Percentiles rank a stretch among this genome's conserved stretches.
Conservation (phyloP, 1,139 yeast genomes). For the Yamadazyma atlantica region DNA sequence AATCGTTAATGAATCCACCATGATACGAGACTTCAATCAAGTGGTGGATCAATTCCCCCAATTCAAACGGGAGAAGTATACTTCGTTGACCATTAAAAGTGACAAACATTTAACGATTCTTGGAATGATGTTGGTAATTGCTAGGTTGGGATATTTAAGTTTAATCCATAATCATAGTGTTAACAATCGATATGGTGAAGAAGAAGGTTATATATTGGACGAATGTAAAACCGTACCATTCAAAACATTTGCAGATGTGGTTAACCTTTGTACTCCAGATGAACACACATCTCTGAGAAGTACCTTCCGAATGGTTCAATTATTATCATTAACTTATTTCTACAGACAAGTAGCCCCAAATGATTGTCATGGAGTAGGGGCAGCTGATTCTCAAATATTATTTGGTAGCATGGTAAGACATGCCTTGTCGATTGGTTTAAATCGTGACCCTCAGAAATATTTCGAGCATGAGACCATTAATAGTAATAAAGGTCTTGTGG, state of each 20-base stretch:
- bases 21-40: slow-evolving; percentile 26
- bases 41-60: slow-evolving; percentile 30
- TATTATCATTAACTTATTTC: slow-evolving; percentile 32
- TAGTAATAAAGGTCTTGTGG: slow-evolving; percentile 26
- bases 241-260: slow-evolving; percentile 24
- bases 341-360: slow-evolving; percentile 42
- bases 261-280: slow-evolving; percentile 35
- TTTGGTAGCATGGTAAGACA: slow-evolving; percentile 40
- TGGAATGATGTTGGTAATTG: slow-evolving; percentile 32
- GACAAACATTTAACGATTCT: slow-evolving; percentile 33
- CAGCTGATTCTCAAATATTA: slow-evolving; percentile 40
- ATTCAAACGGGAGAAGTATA: slow-evolving; percentile 20
- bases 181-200: slow-evolving; percentile 27
- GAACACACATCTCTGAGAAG: slow-evolving; percentile 28
- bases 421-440: slow-evolving; percentile 44
- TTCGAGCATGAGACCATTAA: slow-evolving; percentile 30
- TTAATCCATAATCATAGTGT: slow-evolving; percentile 37
- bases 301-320: slow-evolving; percentile 34
- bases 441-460: slow-evolving; percentile 42
- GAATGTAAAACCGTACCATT: slow-evolving; percentile 27
- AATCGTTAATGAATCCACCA: slow-evolving; percentile 31
- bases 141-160: slow-evolving; percentile 41
- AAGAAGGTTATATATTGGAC: slow-evolving; percentile 28
- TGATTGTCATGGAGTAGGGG: slow-evolving; percentile 46
- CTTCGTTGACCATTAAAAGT: slow-evolving; percentile 24